Evolutionary conservation across 768 basidiomycete genomes (phyloP).

Genomic region (Rhizopogon vesiculosus): DNA sequence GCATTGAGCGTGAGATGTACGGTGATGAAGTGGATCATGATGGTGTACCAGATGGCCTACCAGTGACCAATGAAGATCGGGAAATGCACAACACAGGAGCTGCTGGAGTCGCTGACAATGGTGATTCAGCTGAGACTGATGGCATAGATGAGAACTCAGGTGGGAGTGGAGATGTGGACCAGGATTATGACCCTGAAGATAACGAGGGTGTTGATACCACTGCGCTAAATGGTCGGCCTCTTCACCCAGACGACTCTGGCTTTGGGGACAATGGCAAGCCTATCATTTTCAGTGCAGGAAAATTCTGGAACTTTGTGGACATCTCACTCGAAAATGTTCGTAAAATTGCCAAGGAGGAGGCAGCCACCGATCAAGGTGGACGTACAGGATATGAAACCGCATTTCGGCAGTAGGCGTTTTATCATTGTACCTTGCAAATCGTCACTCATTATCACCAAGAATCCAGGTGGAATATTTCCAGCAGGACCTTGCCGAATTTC

Average conservation of each 20-base stretch:
- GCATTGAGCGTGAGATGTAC: background rate
- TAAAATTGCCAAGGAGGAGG: background rate
- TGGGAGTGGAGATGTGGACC: background rate
- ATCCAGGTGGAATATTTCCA: background rate
- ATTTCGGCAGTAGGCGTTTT: background rate
- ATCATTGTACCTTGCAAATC: background rate
- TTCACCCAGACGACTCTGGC: background rate
- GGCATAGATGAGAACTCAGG: background rate
- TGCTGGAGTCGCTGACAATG: background rate
- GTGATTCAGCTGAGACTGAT: background rate
- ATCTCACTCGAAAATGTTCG: background rate
- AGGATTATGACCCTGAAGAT: background rate
- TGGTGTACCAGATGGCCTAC: too few species aligned
- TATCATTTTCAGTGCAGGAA: background rate
- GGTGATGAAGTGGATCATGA: background rate
- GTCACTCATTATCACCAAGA: background rate
- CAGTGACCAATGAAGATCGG: background rate
- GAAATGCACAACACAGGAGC: background rate
- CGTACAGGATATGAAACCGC: background rate
- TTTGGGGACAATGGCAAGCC: background rate
- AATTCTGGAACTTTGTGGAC: background rate
- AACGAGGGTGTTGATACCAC: background rate
- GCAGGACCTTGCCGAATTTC: background rate
- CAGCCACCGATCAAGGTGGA: background rate
- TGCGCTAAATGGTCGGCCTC: background rate